Evolutionary conservation across 495 filamentous ascomycete genomes (phyloP).

Genomic region (Xylaria telfairii): DNA sequence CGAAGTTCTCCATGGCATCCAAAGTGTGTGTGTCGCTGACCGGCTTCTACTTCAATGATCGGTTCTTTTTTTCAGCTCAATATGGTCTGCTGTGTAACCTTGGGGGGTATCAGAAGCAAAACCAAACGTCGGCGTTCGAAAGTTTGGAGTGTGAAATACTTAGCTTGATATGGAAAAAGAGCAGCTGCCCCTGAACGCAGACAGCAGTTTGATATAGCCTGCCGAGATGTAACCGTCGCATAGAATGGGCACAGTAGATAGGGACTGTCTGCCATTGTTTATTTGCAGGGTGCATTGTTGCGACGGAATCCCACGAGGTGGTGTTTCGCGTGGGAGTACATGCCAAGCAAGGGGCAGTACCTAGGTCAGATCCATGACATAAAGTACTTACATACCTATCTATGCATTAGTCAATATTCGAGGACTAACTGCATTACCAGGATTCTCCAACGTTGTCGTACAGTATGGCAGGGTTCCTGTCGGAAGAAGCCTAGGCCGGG

Average conservation of each 20-base stretch:
- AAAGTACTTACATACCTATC: too few relatives aligned
- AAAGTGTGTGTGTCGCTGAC: not conserved
- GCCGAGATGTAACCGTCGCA: not conserved
- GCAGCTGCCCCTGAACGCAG: not conserved
- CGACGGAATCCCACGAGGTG: not conserved
- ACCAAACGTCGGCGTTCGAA: not conserved
- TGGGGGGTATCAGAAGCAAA: not conserved
- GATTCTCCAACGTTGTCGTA: constrained; percentile 11
- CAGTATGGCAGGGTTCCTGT: not conserved
- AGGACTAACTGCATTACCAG: not conserved
- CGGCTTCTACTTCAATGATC: not conserved
- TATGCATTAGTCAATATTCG: not conserved
- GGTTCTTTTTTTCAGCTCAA: not conserved
- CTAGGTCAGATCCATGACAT: constrained; percentile 1
- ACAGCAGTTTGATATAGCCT: not conserved
- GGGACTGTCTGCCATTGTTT: not conserved
- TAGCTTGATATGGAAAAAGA: not conserved
- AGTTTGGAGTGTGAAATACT: not conserved
- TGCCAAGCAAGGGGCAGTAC: not conserved
- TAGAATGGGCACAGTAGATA: not conserved
- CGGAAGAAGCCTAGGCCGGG: not conserved
- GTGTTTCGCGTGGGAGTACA: constrained; percentile 8
- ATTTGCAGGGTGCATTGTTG: not conserved
- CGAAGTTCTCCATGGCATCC: constrained; percentile 46
- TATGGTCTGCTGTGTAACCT: constrained; percentile 1